phyloP scores from a whole-genome alignment of 352 stramenopile species.

The Phytophthora sp. region DNA sequence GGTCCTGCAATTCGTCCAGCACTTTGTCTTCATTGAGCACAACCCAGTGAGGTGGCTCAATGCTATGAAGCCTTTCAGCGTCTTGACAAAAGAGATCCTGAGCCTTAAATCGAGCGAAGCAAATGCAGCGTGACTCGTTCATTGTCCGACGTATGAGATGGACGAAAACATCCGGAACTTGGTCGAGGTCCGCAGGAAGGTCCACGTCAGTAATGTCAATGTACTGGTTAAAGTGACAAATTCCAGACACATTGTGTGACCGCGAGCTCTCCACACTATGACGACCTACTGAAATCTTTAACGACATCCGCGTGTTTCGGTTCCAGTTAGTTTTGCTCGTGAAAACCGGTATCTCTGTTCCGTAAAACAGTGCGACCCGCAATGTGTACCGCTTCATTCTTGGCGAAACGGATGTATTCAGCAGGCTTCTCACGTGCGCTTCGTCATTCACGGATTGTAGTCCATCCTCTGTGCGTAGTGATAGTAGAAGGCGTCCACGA shows the following conservation, averaged over 20 bases:
- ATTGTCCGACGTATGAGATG: constrained; percentile 69
- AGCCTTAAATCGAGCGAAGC: constrained; percentile 79
- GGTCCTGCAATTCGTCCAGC: constrained; percentile 78
- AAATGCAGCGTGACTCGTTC: constrained; percentile 71
- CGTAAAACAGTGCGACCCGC: constrained; percentile 70
- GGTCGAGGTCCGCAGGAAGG: constrained; percentile 70
- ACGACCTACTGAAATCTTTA: constrained; percentile 71
- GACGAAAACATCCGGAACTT: constrained; percentile 83
- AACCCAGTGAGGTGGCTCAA: constrained; percentile 71
- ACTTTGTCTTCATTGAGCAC: constrained; percentile 79
- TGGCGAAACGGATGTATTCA: constrained; percentile 43
- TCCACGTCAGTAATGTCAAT: constrained; percentile 61
- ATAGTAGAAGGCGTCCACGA: constrained; percentile 74
- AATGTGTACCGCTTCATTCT: constrained; percentile 65
- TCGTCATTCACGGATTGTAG: constrained; percentile 73
- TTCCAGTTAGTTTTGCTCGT: constrained; percentile 72
- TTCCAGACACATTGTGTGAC: constrained; percentile 68
- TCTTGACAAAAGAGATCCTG: constrained; percentile 68
- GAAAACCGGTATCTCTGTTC: constrained; percentile 83
- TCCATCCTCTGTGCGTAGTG: constrained; percentile 67
- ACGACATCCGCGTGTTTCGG: constrained; percentile 76
- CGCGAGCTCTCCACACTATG: constrained; percentile 61
- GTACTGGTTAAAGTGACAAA: constrained; percentile 86
- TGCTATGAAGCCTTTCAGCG: constrained; percentile 35
- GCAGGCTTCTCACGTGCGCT: constrained; percentile 69